Evolutionary conservation across 306 rosid species (phyloP).

Genomic region (Gleditsia sinensis): DNA sequence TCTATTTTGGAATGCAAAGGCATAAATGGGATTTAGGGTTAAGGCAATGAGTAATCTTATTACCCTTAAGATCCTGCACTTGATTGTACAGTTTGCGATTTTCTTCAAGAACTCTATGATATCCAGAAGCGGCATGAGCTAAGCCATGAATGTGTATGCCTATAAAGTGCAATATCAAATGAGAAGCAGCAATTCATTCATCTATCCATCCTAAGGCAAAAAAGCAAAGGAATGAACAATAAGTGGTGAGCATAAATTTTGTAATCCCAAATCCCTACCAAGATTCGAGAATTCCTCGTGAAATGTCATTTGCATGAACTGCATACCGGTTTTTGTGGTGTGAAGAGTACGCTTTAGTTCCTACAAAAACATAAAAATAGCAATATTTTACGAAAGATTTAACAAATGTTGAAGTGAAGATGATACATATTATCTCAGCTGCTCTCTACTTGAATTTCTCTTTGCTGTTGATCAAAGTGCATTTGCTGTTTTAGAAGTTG

Average conservation of each 20-base stretch:
- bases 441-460: slow-evolving; percentile 66
- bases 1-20: not conserved
- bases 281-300: slow-evolving; percentile 84
- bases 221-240: not conserved
- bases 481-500: slow-evolving; percentile 57
- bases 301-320: slow-evolving; percentile 87
- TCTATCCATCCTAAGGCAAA: slow-evolving; percentile 3
- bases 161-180: slow-evolving; percentile 32
- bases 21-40: slow-evolving; percentile 1
- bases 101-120: slow-evolving; percentile 91
- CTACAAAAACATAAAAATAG: slow-evolving; percentile 41
- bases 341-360: slow-evolving; percentile 74
- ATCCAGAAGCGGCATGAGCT: slow-evolving; percentile 95
- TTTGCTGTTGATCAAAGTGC: slow-evolving; percentile 78
- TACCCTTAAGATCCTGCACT: slow-evolving; percentile 98
- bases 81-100: slow-evolving; percentile 90
- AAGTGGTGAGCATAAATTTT: not conserved
- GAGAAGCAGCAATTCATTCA: slow-evolving; percentile 7
- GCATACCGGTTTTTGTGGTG: slow-evolving; percentile 77
- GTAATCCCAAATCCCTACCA: slow-evolving; percentile 49
- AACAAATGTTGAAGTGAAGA: not conserved
- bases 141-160: slow-evolving; percentile 78
- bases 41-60: slow-evolving; percentile 31
- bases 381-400: slow-evolving; percentile 17
- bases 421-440: slow-evolving; percentile 15